Percentiles rank a stretch among this genome's conserved stretches.
Evolutionary conservation across 2,329 filamentous ascomycete species (phyloP).

Genomic region (Colletotrichum orbiculare): DNA sequence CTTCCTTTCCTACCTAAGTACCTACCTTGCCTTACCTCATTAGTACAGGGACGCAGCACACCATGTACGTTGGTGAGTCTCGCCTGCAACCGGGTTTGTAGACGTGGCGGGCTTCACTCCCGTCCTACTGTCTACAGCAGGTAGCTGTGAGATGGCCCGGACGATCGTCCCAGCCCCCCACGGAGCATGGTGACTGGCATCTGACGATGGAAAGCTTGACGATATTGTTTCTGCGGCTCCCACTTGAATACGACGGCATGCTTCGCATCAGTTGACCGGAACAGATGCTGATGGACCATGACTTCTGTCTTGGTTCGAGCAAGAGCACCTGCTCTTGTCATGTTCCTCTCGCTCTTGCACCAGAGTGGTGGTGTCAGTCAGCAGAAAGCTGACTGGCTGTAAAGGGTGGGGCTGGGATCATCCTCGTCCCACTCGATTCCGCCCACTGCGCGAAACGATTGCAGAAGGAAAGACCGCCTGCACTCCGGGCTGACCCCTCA

Average conservation of each 20-base stretch:
- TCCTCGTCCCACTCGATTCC: slow-evolving; percentile 3
- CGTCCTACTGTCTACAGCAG: too few species aligned
- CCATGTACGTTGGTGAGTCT: too few species aligned
- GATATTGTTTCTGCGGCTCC: too few species aligned
- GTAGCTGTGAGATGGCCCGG: too few species aligned
- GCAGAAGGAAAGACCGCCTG: slow-evolving; percentile 1
- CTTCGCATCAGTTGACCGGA: slow-evolving; percentile 26
- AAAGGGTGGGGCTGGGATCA: slow-evolving; percentile 10
- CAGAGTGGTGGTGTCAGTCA: slow-evolving; percentile 30
- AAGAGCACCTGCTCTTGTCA: slow-evolving; percentile 31
- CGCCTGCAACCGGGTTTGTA: too few species aligned
- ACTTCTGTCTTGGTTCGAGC: slow-evolving; percentile 16
- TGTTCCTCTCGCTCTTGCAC: slow-evolving; percentile 21
- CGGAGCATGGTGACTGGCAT: neutral
- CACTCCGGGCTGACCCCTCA: slow-evolving; percentile 16
- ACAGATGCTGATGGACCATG: slow-evolving; percentile 3
- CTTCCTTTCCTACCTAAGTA: neutral
- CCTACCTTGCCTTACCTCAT: neutral
- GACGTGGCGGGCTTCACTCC: too few species aligned
- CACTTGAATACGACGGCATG: too few species aligned
- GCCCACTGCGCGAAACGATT: slow-evolving; percentile 1
- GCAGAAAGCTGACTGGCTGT: slow-evolving; percentile 27
- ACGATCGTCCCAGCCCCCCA: too few species aligned
- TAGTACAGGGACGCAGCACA: too few species aligned
- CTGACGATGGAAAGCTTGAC: slow-evolving; percentile 7